These are phyloP conservation scores for Periconia sp. DNA, from an alignment of 2,329 filamentous ascomycete species.

Conservation along the genomic window DNA sequence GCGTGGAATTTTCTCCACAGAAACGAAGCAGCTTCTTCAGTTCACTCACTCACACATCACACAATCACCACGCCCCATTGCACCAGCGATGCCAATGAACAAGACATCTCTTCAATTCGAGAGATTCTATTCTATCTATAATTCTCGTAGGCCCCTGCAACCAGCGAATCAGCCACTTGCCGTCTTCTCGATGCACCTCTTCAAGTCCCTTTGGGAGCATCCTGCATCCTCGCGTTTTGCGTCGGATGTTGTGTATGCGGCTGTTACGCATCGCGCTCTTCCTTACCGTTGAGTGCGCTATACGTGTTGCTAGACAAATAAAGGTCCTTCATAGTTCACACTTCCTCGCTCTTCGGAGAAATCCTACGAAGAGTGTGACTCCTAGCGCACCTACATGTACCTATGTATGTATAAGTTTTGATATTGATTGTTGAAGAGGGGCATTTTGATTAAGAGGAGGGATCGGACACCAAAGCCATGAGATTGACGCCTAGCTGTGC, in stretches of 20 bases:
- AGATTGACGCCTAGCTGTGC: conserved; percentile 29
- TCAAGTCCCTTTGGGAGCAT: conserved; percentile 52
- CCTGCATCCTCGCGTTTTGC: conserved; percentile 52
- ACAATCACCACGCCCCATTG: too few species aligned
- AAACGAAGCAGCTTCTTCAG: too few species aligned
- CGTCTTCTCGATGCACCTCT: conserved; percentile 39
- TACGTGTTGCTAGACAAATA: conserved; percentile 50
- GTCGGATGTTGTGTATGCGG: conserved; percentile 46
- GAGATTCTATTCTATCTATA: too few species aligned
- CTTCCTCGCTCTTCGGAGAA: conserved; percentile 49
- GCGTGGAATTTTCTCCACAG: too few species aligned
- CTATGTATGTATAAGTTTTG: background rate
- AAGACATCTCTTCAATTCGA: too few species aligned
- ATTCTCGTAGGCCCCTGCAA: conserved; percentile 16
- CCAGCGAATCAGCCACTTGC: conserved; percentile 50
- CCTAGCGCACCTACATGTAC: conserved; percentile 54
- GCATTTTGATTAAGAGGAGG: background rate
- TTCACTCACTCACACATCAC: too few species aligned
- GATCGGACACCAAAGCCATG: conserved; percentile 26
- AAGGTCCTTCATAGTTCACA: conserved; percentile 59
- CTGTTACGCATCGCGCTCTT: conserved; percentile 40
- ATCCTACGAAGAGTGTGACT: conserved; percentile 54
- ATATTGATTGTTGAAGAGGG: background rate
- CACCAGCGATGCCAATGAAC: too few species aligned
- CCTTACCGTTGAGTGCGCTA: background rate